Base-by-base conservation (phyloP, 257 asterid genomes). In the Lantana camara region DNA sequence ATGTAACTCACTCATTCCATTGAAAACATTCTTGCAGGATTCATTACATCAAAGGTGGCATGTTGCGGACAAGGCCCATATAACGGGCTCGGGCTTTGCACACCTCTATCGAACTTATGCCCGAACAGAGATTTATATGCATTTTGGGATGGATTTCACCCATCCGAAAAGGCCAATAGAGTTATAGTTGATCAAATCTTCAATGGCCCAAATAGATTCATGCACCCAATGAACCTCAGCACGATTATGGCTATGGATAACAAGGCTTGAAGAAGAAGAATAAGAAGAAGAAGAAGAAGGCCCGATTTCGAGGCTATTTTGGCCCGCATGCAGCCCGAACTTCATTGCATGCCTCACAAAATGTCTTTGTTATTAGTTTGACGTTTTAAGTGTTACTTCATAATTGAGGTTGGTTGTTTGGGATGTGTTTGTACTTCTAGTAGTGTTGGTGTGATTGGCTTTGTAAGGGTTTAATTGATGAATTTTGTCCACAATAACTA, bases 11-110 rank as follows among this genome's bases (percentile, higher is more conserved):
- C 40, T 35, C 9, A 1, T 9, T 35, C 40, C 7, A 1, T 35
- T 9, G 32, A 5, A 37, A 7, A n/a, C 17, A 12, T 44, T 3
- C 54, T 60, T 27, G 20, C 76, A 89, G 96, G 97, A 51, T 90
- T 90, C 55, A 73, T 20, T 16, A 84, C 85, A 2, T 84, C 97
- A 16, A 84, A 93, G 67, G 48, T 68, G 13, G 99, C 99, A 51
- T 93, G 99, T 44, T 93, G 97, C 60, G 99, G 99, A 13, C 99
- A 93, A 57, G 99, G 97, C 17, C 96, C 92, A 7, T 88, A 77
- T 64, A 93, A 93, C 34, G 99, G 99, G 51, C 2, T 90, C 9
- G 99, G 99, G 5, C 83, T 90, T 0, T 93, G 99, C 78, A 87
- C 95, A 0, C 81, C 79, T 4, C 0, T 84, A 0, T 93, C 97